These are phyloP conservation scores for Mesembryanthemum crystallinum DNA, from an alignment of 148 eudicot genomes.

Conservation along the genomic window DNA sequence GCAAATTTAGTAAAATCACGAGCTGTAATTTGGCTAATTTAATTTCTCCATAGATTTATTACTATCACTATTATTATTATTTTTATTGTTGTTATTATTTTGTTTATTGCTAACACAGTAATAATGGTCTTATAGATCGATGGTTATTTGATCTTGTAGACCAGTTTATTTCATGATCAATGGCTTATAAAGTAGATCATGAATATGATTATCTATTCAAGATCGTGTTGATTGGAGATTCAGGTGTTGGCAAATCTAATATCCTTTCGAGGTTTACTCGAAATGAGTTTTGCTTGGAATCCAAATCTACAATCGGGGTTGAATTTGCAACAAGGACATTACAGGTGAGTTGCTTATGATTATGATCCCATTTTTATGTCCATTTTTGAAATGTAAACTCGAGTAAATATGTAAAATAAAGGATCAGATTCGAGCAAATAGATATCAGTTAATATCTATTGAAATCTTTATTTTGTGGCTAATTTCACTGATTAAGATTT, in stretches of 20 bases:
- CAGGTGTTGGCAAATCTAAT: slow-evolving; percentile 18
- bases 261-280: slow-evolving; percentile 12
- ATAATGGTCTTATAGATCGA: neutral
- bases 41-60: neutral
- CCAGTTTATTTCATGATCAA: neutral
- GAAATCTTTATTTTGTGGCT: too few species aligned
- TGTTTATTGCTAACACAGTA: neutral
- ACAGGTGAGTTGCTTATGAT: neutral
- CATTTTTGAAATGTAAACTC: too few species aligned
- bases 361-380: too few species aligned
- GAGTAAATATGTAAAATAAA: too few species aligned
- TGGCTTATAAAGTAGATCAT: slow-evolving; percentile 15
- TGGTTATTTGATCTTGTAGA: neutral
- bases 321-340: slow-evolving; percentile 14
- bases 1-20: neutral
- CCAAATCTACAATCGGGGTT: slow-evolving; percentile 13
- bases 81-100: neutral
- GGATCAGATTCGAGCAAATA: neutral
- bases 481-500: too few species aligned
- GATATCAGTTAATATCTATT: too few species aligned
- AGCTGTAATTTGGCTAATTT: slow-evolving; percentile 5
- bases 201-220: slow-evolving; percentile 18
- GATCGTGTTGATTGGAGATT: slow-evolving; percentile 16
- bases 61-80: too few species aligned
- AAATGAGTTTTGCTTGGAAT: slow-evolving; percentile 16